Base-by-base conservation (phyloP, 1,284 basidiomycete species). In the Cystobasidium pallidum region DNA sequence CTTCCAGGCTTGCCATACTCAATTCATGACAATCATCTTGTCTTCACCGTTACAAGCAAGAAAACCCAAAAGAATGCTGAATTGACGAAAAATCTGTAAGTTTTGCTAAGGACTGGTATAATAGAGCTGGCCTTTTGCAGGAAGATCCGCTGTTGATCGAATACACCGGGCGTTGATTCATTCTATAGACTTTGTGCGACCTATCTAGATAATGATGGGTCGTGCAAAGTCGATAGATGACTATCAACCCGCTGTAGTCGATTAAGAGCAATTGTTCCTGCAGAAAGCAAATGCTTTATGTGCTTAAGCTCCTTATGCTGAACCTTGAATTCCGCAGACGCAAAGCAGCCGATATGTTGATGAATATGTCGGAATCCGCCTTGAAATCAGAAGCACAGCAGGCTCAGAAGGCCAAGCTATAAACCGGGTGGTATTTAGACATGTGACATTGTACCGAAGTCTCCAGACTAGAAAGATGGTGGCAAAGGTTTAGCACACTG, bases 41-140 rank as follows among this genome's bases (percentile, higher is more conserved):
- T 91, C 78, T 92, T 88, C 78, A 92, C 91, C 30, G 83, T 93
- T 76, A 91, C 91, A 0, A 91, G 89, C 24, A 84, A 89, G 52
- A 87, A 82, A 62, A 87, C 89, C 78, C 88, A 90, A 86, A 89
- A 89, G 13, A 91, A 74, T 26, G 64, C 73, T n/a, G 58, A 70
- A 19, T 75, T 70, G 58, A 63, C 74, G n/a, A 61, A 51, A 17
- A 78, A 78, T 58, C 70, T 76, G 32, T 57, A 57, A 15, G 66
- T 70, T 45, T 4, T 19, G 32, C 24, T 17, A 39, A 17, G 34
- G 24, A 39, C n/a, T n/a, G n/a, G n/a, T n/a, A n/a, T n/a, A n/a
- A n/a, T n/a, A n/a, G n/a, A n/a, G n/a, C n/a, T 39, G 13, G 36
- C 36, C 36, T 7, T 39, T 39, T 39, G 36, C 36, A 39, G 36